phyloP scores from a whole-genome alignment of 1,139 yeast species.

The Zygosaccharomyces pseudobailii region DNA sequence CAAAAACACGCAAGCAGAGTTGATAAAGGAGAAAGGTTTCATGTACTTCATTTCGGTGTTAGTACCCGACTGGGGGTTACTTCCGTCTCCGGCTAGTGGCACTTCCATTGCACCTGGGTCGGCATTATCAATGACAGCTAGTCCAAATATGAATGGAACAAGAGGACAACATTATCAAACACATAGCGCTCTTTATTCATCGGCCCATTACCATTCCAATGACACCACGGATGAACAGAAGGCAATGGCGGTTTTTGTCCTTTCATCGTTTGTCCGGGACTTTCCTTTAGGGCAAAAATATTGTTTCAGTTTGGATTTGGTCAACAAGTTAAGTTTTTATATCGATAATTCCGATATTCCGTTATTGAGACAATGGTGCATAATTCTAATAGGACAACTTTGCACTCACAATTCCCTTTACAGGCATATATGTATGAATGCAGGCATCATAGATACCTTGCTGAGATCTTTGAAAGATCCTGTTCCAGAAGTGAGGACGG shows the following conservation, averaged over 20 bases:
- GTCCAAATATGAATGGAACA: constrained; percentile 17
- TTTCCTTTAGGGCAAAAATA: constrained; percentile 76
- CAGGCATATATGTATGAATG: constrained; percentile 64
- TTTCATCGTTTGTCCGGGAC: constrained; percentile 77
- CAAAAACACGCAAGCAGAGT: constrained; percentile 83
- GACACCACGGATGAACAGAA: constrained; percentile 69
- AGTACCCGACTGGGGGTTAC: constrained; percentile 43
- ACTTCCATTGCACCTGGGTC: constrained; percentile 25
- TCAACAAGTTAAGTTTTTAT: constrained; percentile 62
- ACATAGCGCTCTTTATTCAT: constrained; percentile 11
- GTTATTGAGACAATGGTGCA: constrained; percentile 86
- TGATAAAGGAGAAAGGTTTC: constrained; percentile 87
- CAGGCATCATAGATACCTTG: constrained; percentile 56
- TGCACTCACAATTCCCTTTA: constrained; percentile 75
- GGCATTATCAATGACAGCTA: constrained; percentile 33
- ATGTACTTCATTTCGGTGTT: constrained; percentile 80
- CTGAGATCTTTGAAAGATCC: constrained; percentile 70
- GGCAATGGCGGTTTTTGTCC: constrained; percentile 92
- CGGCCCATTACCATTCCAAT: constrained; percentile 31
- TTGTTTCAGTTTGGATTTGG: constrained; percentile 69
- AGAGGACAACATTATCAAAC: constrained; percentile 21
- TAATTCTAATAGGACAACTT: constrained; percentile 69
- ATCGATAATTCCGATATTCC: constrained; percentile 80
- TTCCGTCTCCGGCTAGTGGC: constrained; percentile 30
- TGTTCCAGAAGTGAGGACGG: constrained; percentile 90